phyloP scores from a whole-genome alignment of 805 yeast species.

The Candida nitratophila region DNA sequence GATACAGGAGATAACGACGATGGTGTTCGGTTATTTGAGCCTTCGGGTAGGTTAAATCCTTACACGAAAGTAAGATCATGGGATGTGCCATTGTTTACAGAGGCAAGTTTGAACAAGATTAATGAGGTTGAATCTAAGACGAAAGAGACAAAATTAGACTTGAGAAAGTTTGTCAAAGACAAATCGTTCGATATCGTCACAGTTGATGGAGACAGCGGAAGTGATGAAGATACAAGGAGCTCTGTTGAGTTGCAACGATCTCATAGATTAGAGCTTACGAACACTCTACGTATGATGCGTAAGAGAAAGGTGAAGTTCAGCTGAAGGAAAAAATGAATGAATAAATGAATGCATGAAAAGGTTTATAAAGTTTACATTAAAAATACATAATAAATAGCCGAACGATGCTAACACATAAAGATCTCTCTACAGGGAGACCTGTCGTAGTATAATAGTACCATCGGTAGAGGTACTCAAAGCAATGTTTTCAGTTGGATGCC shows the following conservation, averaged over 20 bases:
- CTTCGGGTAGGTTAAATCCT: background rate
- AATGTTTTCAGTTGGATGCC: slow-evolving; percentile 33
- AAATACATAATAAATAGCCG: background rate
- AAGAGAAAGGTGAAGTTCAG: background rate
- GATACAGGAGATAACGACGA: slow-evolving; percentile 9
- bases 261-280: background rate
- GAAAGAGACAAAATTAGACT: background rate
- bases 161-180: background rate
- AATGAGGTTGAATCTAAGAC: slow-evolving; percentile 16
- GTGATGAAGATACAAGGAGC: slow-evolving; percentile 4
- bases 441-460: slow-evolving; percentile 46
- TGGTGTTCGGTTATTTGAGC: slow-evolving; percentile 5
- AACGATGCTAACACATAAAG: background rate
- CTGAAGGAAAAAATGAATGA: too few species aligned
- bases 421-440: slow-evolving; percentile 20
- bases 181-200: slow-evolving; percentile 1
- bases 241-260: too few species aligned
- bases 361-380: background rate
- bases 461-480: slow-evolving; percentile 48
- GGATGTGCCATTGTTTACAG: slow-evolving; percentile 31
- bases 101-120: slow-evolving; percentile 21
- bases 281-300: background rate
- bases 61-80: slow-evolving; percentile 15
- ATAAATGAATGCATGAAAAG: too few species aligned
- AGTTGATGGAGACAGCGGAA: slow-evolving; percentile 3